Percentiles rank a stretch among this genome's conserved stretches.
Conservation (phyloP, 1,284 basidiomycete species). For the Tilletia indica region DNA sequence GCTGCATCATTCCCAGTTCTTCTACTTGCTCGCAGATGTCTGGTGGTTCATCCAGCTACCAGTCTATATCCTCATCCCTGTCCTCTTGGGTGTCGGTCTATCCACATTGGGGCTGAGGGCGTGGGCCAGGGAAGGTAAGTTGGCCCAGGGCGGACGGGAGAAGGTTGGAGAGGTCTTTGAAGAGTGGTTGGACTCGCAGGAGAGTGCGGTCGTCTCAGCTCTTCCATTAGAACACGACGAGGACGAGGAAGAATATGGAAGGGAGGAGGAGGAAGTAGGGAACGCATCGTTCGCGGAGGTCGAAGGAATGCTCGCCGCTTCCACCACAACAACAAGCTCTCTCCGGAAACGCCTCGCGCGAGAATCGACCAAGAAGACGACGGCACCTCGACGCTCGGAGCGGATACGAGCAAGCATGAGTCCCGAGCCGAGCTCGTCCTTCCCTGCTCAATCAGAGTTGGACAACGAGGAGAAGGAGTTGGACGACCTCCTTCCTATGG, state of each 20-base stretch:
- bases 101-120: slow-evolving; percentile 37
- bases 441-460: not conserved
- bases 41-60: slow-evolving; percentile 46
- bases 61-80: slow-evolving; percentile 39
- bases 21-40: slow-evolving; percentile 46
- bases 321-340: not conserved
- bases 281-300: not conserved
- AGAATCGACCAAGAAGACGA: not conserved
- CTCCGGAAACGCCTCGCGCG: not conserved
- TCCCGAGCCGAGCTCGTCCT: not conserved
- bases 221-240: no score
- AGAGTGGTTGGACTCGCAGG: not conserved
- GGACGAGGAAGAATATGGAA: no score
- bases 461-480: not conserved
- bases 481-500: not conserved
- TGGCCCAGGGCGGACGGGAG: slow-evolving; percentile 14
- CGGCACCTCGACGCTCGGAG: not conserved
- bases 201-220: no score
- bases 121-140: slow-evolving; percentile 22
- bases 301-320: not conserved
- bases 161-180: not conserved
- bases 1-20: slow-evolving; percentile 55
- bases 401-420: not conserved
- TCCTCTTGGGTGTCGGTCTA: slow-evolving; percentile 41
- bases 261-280: not conserved